phyloP scores from a whole-genome alignment of 1,284 basidiomycete genomes.

The Ustilago vetiveriae region DNA sequence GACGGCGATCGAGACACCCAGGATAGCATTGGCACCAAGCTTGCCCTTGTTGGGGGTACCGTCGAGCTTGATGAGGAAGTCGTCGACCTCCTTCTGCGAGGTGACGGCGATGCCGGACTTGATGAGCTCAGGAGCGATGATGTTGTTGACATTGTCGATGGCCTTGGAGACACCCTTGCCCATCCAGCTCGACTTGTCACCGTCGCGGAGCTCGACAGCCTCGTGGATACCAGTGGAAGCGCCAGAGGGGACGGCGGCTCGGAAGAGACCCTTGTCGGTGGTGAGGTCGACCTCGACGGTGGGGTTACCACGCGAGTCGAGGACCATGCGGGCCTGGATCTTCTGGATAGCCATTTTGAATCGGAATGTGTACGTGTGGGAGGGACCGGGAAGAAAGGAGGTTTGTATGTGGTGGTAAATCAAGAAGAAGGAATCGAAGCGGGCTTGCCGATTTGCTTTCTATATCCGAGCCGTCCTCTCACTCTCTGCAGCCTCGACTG shows the following conservation, averaged over 20 bases:
- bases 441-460: slow-evolving; percentile 11
- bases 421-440: slow-evolving; percentile 3
- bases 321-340: slow-evolving; percentile 59
- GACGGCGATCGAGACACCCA: slow-evolving; percentile 96
- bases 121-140: slow-evolving; percentile 90
- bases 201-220: slow-evolving; percentile 97
- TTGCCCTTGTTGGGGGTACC: slow-evolving; percentile 99
- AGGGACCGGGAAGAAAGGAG: background rate
- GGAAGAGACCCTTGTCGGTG: slow-evolving; percentile 78
- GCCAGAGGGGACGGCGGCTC: slow-evolving; percentile 94
- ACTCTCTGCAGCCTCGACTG: no score
- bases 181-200: slow-evolving; percentile 89
- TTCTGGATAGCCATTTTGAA: slow-evolving; percentile 60
- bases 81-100: slow-evolving; percentile 94
- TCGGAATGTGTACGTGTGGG: slow-evolving; percentile 1
- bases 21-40: slow-evolving; percentile 98
- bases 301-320: slow-evolving; percentile 67
- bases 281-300: slow-evolving; percentile 67
- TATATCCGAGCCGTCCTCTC: slow-evolving; percentile 12
- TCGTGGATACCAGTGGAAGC: slow-evolving; percentile 98
- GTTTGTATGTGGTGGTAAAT: slow-evolving; percentile 13
- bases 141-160: slow-evolving; percentile 90
- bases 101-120: slow-evolving; percentile 86
- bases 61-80: slow-evolving; percentile 98
- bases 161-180: slow-evolving; percentile 92